Percentiles rank a stretch among this genome's conserved stretches.
phyloP scores from a whole-genome alignment of 345 rosid species.

The Aurinia saxatilis region DNA sequence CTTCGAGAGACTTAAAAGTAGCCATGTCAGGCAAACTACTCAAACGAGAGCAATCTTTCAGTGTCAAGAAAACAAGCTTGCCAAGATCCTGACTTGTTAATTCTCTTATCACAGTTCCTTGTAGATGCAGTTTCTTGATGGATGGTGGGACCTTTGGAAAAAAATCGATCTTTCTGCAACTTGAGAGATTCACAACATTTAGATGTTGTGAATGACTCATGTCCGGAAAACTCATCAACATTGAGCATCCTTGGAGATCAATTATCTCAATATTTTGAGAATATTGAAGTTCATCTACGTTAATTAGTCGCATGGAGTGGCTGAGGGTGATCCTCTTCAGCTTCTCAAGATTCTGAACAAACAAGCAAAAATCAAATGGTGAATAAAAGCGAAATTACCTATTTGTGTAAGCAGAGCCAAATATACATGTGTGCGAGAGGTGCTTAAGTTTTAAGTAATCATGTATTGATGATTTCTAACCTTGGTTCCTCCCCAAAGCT shows the following conservation, averaged over 20 bases:
- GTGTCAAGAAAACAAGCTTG: too few relatives aligned
- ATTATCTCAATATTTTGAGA: not conserved
- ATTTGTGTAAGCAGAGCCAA: too few relatives aligned
- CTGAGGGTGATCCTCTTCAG: constrained; percentile 3
- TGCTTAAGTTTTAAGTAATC: too few relatives aligned
- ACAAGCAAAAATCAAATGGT: not conserved
- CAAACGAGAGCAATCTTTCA: too few relatives aligned
- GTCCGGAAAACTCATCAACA: constrained; percentile 4
- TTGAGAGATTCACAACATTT: not conserved
- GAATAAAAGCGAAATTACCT: not conserved
- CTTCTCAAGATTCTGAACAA: not conserved
- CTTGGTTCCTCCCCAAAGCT: constrained; percentile 17
- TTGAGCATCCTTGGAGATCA: constrained; percentile 6
- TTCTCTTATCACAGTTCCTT: not conserved
- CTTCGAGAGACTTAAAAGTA: too few relatives aligned
- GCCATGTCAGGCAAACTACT: too few relatives aligned
- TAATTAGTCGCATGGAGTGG: not conserved
- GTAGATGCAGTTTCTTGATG: not conserved
- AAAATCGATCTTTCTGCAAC: not conserved
- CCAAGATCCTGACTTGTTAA: too few relatives aligned
- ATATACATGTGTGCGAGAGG: too few relatives aligned
- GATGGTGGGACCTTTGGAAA: not conserved
- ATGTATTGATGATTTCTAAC: not conserved
- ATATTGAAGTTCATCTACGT: not conserved
- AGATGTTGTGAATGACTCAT: not conserved